A percentile compares a stretch with the other conserved stretches of the same genome.
These are phyloP conservation scores for Macrocybe gigantea DNA, from an alignment of 768 basidiomycete genomes.

Conservation along the genomic window DNA sequence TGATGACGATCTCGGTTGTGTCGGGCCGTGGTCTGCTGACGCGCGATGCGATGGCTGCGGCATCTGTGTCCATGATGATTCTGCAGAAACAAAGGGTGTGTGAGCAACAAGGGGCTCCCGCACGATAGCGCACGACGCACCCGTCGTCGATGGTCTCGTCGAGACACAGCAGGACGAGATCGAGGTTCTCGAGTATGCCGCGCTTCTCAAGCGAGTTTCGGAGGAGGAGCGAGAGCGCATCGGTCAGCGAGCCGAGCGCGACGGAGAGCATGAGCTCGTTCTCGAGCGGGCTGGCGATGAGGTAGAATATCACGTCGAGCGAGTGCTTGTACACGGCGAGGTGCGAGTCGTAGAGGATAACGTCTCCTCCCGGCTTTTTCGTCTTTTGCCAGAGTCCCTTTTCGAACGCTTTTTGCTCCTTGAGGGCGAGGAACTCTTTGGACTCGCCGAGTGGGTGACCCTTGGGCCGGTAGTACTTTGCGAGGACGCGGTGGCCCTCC, in stretches of 20 bases:
- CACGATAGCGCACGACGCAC: constrained; percentile 40
- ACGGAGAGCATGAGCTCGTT: constrained; percentile 95
- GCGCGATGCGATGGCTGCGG: constrained; percentile 90
- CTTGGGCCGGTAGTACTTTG: constrained; percentile 91
- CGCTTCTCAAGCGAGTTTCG: constrained; percentile 94
- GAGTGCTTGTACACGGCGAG: constrained; percentile 94
- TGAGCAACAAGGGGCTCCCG: neutral
- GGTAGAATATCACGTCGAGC: constrained; percentile 92
- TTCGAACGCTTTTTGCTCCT: constrained; percentile 95
- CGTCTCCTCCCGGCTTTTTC: constrained; percentile 90
- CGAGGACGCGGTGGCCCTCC: constrained; percentile 92
- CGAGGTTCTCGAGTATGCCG: constrained; percentile 89
- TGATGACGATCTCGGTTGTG: constrained; percentile 94
- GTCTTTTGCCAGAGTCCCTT: constrained; percentile 95
- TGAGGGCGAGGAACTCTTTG: constrained; percentile 63
- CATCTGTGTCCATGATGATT: constrained; percentile 95
- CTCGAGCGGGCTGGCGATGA: constrained; percentile 80
- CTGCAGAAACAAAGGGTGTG: constrained; percentile 32
- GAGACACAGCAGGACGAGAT: constrained; percentile 84
- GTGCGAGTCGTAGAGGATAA: constrained; percentile 85
- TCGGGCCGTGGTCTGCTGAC: constrained; percentile 92
- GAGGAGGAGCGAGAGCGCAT: constrained; percentile 80
- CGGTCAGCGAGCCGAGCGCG: constrained; percentile 79
- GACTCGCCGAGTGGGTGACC: constrained; percentile 54
- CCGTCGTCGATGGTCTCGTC: constrained; percentile 99